These are phyloP conservation scores for Solanum rostratum DNA, from an alignment of 257 asterid genomes.

Conservation along the genomic window DNA sequence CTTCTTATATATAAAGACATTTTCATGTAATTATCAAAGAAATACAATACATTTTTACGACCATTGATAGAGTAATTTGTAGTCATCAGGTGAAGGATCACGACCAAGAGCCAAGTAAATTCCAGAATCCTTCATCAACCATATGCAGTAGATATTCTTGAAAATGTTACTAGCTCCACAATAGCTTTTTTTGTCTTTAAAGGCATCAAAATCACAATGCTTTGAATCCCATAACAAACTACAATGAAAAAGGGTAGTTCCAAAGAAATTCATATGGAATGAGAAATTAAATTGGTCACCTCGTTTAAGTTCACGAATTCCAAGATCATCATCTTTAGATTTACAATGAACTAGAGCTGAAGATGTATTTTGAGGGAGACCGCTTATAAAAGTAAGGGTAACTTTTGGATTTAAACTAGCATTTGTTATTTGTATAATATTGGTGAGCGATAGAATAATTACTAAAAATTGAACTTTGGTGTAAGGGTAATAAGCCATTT, in stretches of 20 bases:
- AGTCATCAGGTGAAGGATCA: neutral
- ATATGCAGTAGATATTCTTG: neutral
- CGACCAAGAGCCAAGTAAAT: neutral
- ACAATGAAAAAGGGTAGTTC: neutral
- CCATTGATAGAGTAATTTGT: neutral
- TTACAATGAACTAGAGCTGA: neutral
- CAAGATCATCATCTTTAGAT: neutral
- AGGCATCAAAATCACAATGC: neutral
- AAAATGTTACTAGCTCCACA: neutral
- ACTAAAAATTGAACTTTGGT: neutral
- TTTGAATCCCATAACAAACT: neutral
- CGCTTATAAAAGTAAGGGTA: neutral
- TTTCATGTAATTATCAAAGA: neutral
- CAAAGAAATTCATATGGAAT: neutral
- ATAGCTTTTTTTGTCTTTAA: neutral
- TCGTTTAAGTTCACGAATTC: neutral
- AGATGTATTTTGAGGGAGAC: neutral
- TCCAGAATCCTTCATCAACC: neutral
- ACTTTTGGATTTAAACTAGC: neutral
- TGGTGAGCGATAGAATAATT: neutral
- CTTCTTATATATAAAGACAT: neutral
- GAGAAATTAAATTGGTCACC: neutral
- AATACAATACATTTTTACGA: neutral
- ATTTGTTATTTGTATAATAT: neutral
- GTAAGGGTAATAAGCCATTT: neutral